A percentile compares a stretch with the other conserved stretches of the same genome.
phyloP scores from a whole-genome alignment of 1,284 basidiomycete genomes.

The Neotropicomus parvogracilis region DNA sequence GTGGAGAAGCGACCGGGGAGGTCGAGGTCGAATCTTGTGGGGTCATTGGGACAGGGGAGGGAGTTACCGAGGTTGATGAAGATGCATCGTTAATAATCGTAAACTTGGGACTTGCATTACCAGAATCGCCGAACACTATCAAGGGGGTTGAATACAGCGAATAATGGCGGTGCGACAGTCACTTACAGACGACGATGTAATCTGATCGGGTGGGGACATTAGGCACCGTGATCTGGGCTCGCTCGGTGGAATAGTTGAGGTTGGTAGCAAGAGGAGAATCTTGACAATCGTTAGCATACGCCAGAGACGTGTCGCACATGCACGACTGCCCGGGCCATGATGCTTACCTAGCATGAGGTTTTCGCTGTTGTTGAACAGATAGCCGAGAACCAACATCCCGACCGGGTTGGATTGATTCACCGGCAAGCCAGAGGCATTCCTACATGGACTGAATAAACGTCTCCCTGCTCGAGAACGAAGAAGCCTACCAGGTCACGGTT shows the following conservation, averaged over 20 bases:
- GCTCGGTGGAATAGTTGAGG: conserved; percentile 50
- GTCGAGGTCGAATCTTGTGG: conserved; percentile 5
- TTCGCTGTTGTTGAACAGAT: conserved; percentile 43
- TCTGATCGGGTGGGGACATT: conserved; percentile 39
- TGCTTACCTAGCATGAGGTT: conserved; percentile 53
- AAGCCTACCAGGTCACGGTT: conserved; percentile 56
- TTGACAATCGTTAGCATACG: conserved; percentile 24
- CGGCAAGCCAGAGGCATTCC: conserved; percentile 53
- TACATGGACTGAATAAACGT: conserved; percentile 20
- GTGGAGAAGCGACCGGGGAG: conserved; percentile 12
- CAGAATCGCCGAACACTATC: conserved; percentile 41
- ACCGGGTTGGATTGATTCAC: conserved; percentile 45
- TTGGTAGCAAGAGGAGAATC: conserved; percentile 54
- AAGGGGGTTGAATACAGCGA: not conserved
- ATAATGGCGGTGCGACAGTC: not conserved
- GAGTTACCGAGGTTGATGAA: conserved; percentile 14
- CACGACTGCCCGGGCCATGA: not conserved
- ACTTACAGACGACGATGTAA: conserved; percentile 50
- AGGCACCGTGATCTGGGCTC: conserved; percentile 55
- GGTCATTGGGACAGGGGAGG: conserved; percentile 10
- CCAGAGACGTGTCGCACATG: not conserved
- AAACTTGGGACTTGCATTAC: conserved; percentile 44
- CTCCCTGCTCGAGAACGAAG: not conserved
- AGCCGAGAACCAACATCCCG: conserved; percentile 54
- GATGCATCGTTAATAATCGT: conserved; percentile 34